A percentile compares a stretch with the other conserved stretches of the same genome.
Conservation (phyloP, 2,329 filamentous ascomycete species). For the Fusarium burgessii region DNA sequence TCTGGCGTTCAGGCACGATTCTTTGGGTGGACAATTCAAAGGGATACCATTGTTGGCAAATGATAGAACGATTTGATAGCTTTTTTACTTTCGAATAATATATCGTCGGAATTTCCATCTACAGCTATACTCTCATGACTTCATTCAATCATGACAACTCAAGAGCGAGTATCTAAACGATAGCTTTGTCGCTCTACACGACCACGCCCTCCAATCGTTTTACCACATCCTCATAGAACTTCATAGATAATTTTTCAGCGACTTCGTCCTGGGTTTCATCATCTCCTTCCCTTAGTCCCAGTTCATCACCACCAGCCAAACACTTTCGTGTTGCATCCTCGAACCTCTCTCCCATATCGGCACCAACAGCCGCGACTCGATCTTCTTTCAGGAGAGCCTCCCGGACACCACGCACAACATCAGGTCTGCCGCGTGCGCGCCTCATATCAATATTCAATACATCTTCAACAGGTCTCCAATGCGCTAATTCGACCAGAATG, state of each 20-base stretch:
- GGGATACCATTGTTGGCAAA: constrained; percentile 7
- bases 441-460: constrained; percentile 56
- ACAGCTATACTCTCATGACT: neutral
- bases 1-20: constrained; percentile 43
- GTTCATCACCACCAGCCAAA: constrained; percentile 51
- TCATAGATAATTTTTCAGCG: constrained; percentile 55
- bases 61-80: constrained; percentile 18
- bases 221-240: constrained; percentile 59
- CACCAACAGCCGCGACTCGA: constrained; percentile 51
- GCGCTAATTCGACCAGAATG: constrained; percentile 65
- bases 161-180: neutral
- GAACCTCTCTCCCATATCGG: constrained; percentile 56
- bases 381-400: constrained; percentile 49
- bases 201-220: constrained; percentile 55
- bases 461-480: constrained; percentile 61
- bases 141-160: neutral
- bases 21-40: constrained; percentile 1
- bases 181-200: constrained; percentile 42
- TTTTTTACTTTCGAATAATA: neutral
- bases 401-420: constrained; percentile 53
- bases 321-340: constrained; percentile 54
- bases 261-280: constrained; percentile 57
- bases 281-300: constrained; percentile 53
- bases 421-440: constrained; percentile 51
- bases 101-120: neutral